These are phyloP conservation scores for Lactarius hatsudake DNA, from an alignment of 768 basidiomycete genomes.

Conservation along the genomic window DNA sequence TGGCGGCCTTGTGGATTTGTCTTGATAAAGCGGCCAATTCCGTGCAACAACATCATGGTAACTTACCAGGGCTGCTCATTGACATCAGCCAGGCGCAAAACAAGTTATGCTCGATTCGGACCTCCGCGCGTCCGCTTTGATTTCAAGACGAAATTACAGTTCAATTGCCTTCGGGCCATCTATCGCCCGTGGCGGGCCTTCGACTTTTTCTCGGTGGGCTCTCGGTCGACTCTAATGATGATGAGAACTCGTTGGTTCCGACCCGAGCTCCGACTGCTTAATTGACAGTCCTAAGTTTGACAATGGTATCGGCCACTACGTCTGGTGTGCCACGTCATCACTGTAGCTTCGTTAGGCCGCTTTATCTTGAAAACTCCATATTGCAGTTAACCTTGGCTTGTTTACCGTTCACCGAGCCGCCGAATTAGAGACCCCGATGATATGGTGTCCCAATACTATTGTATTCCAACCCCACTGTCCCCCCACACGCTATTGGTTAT, in stretches of 20 bases:
- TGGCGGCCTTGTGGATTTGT: neutral
- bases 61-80: neutral
- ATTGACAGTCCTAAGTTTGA: neutral
- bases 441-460: neutral
- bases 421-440: neutral
- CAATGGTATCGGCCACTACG: neutral
- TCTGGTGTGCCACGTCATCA: constrained; percentile 18
- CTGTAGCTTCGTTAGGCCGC: neutral
- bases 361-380: neutral
- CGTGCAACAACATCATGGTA: no score
- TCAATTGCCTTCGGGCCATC: neutral
- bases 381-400: neutral
- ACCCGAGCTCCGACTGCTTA: neutral
- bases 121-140: constrained; percentile 4
- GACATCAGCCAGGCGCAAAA: neutral
- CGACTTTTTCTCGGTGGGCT: neutral
- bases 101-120: neutral
- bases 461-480: neutral
- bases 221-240: neutral
- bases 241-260: neutral
- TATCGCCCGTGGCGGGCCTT: neutral
- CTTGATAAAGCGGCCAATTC: neutral
- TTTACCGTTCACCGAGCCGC: constrained; percentile 5
- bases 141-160: neutral
- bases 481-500: neutral